Conservation (phyloP, 2,329 filamentous ascomycete species). For the Fusarium redolens region DNA sequence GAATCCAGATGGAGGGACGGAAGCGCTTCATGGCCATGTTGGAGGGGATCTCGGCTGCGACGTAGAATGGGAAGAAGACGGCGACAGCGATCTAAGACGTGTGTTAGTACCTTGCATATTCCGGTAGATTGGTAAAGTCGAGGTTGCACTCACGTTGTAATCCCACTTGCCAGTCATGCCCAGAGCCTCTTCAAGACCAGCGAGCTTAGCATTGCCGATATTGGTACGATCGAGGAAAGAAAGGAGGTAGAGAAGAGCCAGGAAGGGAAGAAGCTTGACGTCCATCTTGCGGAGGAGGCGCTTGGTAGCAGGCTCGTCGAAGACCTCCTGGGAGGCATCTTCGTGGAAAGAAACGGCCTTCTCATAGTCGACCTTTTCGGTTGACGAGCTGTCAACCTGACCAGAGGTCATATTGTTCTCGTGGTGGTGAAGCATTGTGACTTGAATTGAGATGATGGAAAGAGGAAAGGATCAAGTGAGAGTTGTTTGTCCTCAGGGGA, state of each 20-base stretch:
- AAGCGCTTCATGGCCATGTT: constrained; percentile 67
- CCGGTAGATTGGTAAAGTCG: background rate
- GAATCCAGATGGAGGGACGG: constrained; percentile 64
- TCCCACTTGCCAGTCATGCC: constrained; percentile 50
- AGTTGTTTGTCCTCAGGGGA: constrained; percentile 24
- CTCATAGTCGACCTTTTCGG: constrained; percentile 45
- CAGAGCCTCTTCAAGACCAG: constrained; percentile 58
- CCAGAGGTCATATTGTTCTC: constrained; percentile 22
- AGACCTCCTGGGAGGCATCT: constrained; percentile 40
- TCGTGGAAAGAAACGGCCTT: constrained; percentile 44
- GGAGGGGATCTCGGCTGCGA: constrained; percentile 64
- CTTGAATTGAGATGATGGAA: background rate
- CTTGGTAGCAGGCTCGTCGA: constrained; percentile 56
- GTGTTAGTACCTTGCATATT: constrained; percentile 8
- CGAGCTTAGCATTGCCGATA: constrained; percentile 69
- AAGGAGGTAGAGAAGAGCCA: constrained; percentile 68
- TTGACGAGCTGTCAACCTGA: constrained; percentile 40
- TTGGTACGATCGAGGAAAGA: constrained; percentile 60
- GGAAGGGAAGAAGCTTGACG: constrained; percentile 67
- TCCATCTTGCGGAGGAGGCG: constrained; percentile 65
- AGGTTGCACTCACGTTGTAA: constrained; percentile 46
- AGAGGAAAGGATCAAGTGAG: background rate
- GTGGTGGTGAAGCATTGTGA: constrained; percentile 36
- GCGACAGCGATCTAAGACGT: constrained; percentile 55
- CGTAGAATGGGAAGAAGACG: constrained; percentile 66